Evolutionary conservation across 2,329 filamentous ascomycete genomes (phyloP), one percentile per base, ranked within the genome.

Genomic region (Colletotrichum simmondsii): DNA sequence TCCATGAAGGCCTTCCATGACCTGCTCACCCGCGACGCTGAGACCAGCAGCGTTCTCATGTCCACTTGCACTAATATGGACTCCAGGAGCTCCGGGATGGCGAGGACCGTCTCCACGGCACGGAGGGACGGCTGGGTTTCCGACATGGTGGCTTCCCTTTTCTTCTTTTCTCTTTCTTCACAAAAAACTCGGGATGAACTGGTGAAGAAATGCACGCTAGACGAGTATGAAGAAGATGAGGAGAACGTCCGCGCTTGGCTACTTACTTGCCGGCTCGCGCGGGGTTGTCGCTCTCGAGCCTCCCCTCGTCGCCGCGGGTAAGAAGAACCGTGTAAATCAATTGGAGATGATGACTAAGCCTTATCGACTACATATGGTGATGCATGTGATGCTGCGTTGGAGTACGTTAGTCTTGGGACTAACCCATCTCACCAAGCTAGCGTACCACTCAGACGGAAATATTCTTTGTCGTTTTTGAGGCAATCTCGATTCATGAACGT

Each of bases 81-180:
- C 57, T 80, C 79, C 30, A 79, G 68, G 4, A 80, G 66, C 71
- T 80, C 79, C 7, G 77, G 74, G 46, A 75, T 64, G 62, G 63
- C 64, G 24, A 78, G 63, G 3, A 54, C 68, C 12, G 28, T 35
- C 30, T 72, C 59, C 68, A 56, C 63, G 22, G 57, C 63, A 6
- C 46, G 35, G 24, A 24, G 24, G 6, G 35, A 6, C 32, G 32
- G 32, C 7, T 56, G 59, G n/a, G 8, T 26, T 61, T 35, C 28
- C 2, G 56, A 49, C 71, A 73, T 72, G 19, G 26, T 49, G 37
- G 14, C 8, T 49, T 19, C 19, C 6, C 42, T 49, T 49, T n/a
- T 49, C 42, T 49, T 49, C 42, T 10, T n/a, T 60, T 42, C 12
- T 42, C 37, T 42, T 42, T 42, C 37, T 35, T 32, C 32, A 37